Conservation (phyloP, 2,329 filamentous ascomycete genomes). For the Aspergillus quadrilineatus region DNA sequence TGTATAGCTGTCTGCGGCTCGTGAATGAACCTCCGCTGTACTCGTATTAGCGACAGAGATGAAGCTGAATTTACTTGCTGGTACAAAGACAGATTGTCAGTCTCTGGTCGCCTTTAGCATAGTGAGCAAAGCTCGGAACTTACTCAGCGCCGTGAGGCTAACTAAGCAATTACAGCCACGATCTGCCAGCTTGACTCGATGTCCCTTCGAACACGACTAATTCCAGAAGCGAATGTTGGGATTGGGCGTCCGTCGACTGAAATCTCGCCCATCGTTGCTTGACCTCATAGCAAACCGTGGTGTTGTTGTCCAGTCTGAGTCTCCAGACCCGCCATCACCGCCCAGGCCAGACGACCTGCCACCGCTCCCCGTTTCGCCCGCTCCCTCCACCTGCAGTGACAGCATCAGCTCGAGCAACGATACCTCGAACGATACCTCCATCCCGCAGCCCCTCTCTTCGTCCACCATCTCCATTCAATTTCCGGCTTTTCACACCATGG, state of each 20-base stretch:
- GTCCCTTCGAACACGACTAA: not conserved
- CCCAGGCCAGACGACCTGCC: constrained; percentile 40
- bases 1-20: not conserved
- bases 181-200: not conserved
- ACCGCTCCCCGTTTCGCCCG: constrained; percentile 48
- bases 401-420: constrained; percentile 15
- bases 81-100: constrained; percentile 1
- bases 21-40: not conserved
- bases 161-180: constrained; percentile 2
- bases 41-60: not conserved
- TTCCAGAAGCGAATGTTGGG: constrained; percentile 52
- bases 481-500: constrained; percentile 38
- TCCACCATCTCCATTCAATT: constrained; percentile 27
- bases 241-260: constrained; percentile 56
- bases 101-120: not conserved
- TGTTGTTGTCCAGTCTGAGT: constrained; percentile 2
- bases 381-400: constrained; percentile 26
- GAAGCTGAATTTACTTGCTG: not conserved
- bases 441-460: constrained; percentile 19
- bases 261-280: constrained; percentile 61
- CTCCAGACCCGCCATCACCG: constrained; percentile 21
- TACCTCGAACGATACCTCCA: constrained; percentile 8
- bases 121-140: not conserved
- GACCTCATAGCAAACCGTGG: constrained; percentile 52
- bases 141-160: constrained; percentile 10